Evolutionary conservation across 148 eudicot species (phyloP).

Genomic region (Dysphania ambrosioides): DNA sequence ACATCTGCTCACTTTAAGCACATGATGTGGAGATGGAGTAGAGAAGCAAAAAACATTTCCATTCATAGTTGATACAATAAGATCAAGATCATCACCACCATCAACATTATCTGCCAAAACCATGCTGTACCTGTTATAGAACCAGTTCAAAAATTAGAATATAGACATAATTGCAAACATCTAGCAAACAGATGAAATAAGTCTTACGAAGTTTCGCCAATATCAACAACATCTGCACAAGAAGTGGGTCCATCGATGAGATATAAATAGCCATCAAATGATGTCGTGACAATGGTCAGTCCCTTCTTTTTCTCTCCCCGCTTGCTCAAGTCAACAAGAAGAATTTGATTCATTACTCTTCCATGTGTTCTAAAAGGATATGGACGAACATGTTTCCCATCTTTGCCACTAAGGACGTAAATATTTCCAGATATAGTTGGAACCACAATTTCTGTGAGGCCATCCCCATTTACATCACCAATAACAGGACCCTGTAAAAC

Average conservation of each 20-base stretch:
- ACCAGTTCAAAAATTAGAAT: constrained; percentile 12
- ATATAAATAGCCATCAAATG: constrained; percentile 96
- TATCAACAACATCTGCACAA: constrained; percentile 98
- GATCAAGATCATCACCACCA: constrained; percentile 99
- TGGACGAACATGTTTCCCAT: constrained; percentile 78
- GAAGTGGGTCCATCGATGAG: constrained; percentile 95
- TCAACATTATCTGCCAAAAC: constrained; percentile 96
- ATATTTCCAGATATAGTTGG: constrained; percentile 90
- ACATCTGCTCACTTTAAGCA: constrained; percentile 60
- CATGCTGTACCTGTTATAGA: constrained; percentile 90
- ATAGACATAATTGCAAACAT: background rate
- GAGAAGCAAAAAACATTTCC: constrained; percentile 99
- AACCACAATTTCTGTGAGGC: constrained; percentile 87
- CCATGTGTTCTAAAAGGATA: constrained; percentile 98
- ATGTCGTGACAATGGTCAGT: constrained; percentile 81
- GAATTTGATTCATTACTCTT: constrained; percentile 92
- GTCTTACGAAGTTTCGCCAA: constrained; percentile 97
- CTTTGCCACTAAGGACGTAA: constrained; percentile 88
- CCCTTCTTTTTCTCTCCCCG: constrained; percentile 86
- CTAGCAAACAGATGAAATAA: constrained; percentile 1
- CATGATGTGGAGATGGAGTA: constrained; percentile 91
- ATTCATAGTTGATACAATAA: constrained; percentile 96
- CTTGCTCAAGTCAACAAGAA: constrained; percentile 86
- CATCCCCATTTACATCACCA: constrained; percentile 99
- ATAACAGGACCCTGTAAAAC: constrained; percentile 66